These are phyloP conservation scores for Sphaerosporella brunnea DNA, from an alignment of 495 filamentous ascomycete species.

Conservation along the genomic window DNA sequence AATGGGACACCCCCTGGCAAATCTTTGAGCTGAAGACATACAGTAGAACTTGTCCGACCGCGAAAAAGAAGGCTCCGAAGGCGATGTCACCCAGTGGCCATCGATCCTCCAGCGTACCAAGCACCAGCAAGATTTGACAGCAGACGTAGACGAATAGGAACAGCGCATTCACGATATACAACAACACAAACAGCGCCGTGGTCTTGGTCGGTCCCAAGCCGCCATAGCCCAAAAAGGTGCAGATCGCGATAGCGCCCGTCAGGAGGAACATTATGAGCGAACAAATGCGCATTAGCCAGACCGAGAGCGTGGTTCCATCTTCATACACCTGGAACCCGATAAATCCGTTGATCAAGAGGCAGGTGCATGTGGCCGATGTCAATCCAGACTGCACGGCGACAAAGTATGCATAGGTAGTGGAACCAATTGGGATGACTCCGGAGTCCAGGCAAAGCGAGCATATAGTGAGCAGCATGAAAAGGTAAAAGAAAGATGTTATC, in stretches of 20 bases:
- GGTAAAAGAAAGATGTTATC: constrained; percentile 93
- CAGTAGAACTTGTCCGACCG: constrained; percentile 79
- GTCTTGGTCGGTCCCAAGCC: constrained; percentile 73
- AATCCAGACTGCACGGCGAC: constrained; percentile 78
- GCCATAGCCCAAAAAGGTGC: constrained; percentile 85
- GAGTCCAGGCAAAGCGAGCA: constrained; percentile 81
- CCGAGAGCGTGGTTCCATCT: constrained; percentile 85
- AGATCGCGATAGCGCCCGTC: constrained; percentile 67
- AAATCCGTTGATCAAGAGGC: constrained; percentile 89
- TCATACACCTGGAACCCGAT: constrained; percentile 98
- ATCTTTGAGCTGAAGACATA: constrained; percentile 78
- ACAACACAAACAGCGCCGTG: constrained; percentile 72
- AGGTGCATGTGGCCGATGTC: constrained; percentile 71
- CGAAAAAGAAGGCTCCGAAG: constrained; percentile 85
- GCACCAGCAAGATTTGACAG: constrained; percentile 73
- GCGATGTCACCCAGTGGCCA: constrained; percentile 89
- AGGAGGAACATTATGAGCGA: constrained; percentile 71
- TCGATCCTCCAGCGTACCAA: constrained; percentile 78
- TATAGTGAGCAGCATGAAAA: constrained; percentile 80
- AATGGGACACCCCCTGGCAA: constrained; percentile 75
- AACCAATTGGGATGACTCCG: constrained; percentile 73
- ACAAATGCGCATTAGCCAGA: constrained; percentile 73
- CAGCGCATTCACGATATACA: constrained; percentile 81
- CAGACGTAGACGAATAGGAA: constrained; percentile 70
- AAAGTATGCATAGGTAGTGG: constrained; percentile 72